Percentiles rank a stretch among this genome's conserved stretches.
Evolutionary conservation across 768 basidiomycete species (phyloP).

Genomic region (Chlorophyllum brunneum): DNA sequence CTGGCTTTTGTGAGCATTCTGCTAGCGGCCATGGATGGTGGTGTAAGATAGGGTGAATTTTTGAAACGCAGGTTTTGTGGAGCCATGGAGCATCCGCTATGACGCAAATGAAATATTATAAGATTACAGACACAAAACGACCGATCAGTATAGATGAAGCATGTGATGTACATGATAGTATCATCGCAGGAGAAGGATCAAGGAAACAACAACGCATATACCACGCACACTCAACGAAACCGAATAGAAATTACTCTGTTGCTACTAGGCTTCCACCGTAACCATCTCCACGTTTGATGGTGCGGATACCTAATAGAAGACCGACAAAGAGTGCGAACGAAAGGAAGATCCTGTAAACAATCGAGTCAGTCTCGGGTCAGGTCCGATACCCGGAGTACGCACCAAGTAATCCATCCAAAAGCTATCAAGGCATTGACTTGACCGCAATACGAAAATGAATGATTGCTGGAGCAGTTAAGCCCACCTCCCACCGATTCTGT

Average conservation of each 20-base stretch:
- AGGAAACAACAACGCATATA: background rate
- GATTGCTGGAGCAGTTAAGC: slow-evolving; percentile 56
- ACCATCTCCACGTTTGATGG: slow-evolving; percentile 66
- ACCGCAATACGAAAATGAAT: slow-evolving; percentile 57
- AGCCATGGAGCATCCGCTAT: background rate
- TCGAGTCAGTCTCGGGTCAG: background rate
- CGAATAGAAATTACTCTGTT: background rate
- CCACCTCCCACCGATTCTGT: slow-evolving; percentile 66
- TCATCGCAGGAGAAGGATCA: background rate
- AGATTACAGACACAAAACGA: background rate
- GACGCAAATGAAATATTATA: slow-evolving; percentile 2
- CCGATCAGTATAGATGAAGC: background rate
- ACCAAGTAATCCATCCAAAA: slow-evolving; percentile 78
- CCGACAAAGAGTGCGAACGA: slow-evolving; percentile 46
- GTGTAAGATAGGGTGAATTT: background rate
- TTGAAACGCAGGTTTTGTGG: background rate
- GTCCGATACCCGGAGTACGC: slow-evolving; percentile 18
- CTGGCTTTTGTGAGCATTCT: background rate
- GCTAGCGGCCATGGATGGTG: slow-evolving; percentile 2
- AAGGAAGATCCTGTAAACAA: slow-evolving; percentile 49
- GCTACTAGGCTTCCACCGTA: slow-evolving; percentile 37
- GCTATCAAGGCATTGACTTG: slow-evolving; percentile 74
- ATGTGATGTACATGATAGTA: background rate
- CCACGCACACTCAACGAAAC: background rate
- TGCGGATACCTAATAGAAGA: slow-evolving; percentile 54